Evolutionary conservation across 192 early-diverging fungal species (phyloP).

Genomic region (Coemansia sp.): DNA sequence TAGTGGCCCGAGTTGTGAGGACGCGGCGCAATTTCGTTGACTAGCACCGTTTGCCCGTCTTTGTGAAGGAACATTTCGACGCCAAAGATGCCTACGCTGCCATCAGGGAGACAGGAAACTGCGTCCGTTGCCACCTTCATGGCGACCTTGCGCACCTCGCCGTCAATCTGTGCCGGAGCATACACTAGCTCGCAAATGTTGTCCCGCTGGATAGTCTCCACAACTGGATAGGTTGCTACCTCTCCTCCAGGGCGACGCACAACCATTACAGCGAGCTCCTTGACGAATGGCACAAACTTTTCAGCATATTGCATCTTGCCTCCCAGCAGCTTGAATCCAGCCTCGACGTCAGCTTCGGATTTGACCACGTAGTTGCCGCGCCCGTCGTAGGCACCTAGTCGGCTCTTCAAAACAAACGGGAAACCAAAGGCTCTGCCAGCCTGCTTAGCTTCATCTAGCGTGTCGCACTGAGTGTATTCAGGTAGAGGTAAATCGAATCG

Average conservation of each 20-base stretch:
- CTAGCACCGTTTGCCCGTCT: conserved; percentile 74
- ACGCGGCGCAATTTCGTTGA: conserved; percentile 98
- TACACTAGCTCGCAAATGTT: conserved; percentile 95
- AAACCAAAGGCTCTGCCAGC: conserved; percentile 75
- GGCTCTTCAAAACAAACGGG: conserved; percentile 95
- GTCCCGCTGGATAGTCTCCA: conserved; percentile 96
- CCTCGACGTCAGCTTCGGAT: conserved; percentile 62
- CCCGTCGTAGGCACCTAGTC: conserved; percentile 93
- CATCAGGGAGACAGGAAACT: conserved; percentile 67
- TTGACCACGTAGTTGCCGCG: conserved; percentile 90
- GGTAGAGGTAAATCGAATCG: conserved; percentile 67
- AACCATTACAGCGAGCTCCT: conserved; percentile 98
- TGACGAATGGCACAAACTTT: conserved; percentile 87
- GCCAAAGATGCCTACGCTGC: conserved; percentile 88
- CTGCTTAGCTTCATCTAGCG: conserved; percentile 43
- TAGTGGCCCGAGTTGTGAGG: conserved; percentile 99
- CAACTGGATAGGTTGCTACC: conserved; percentile 85
- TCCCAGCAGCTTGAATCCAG: conserved; percentile 43
- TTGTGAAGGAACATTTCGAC: conserved; percentile 96
- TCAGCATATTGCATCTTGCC: conserved; percentile 85
- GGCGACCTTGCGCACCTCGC: conserved; percentile 66
- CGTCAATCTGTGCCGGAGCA: conserved; percentile 95
- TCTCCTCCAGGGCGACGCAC: conserved; percentile 63
- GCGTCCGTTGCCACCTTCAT: conserved; percentile 82
- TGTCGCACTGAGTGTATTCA: conserved; percentile 54